phyloP scores from a whole-genome alignment of 768 basidiomycete species.

The Phylloporus arenicola region DNA sequence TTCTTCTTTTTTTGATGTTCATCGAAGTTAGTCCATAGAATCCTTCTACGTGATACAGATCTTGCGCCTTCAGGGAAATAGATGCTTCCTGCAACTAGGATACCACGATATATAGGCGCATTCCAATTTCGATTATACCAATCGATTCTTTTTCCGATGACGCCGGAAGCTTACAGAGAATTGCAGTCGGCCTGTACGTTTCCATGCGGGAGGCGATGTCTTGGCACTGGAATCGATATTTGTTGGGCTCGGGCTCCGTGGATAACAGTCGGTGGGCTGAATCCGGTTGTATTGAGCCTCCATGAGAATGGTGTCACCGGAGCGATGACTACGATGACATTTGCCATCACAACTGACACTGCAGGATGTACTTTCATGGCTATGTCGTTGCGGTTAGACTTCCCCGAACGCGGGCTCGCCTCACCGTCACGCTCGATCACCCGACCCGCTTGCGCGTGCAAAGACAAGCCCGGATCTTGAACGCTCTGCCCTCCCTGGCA shows the following conservation, averaged over 20 bases:
- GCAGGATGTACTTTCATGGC: not conserved
- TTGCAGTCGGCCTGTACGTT: not conserved
- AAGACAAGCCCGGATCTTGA: not conserved
- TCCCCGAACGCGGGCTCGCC: not conserved
- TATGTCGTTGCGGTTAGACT: not conserved
- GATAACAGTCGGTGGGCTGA: not conserved
- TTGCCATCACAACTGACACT: not conserved
- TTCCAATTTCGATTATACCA: not conserved
- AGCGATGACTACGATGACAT: not conserved
- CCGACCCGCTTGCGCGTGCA: not conserved
- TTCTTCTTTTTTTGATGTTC: not conserved
- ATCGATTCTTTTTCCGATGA: not conserved
- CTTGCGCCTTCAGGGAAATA: not conserved
- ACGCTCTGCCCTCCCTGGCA: not conserved
- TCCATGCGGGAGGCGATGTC: not conserved
- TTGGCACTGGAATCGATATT: not conserved
- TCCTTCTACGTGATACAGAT: not conserved
- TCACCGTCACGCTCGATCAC: slow-evolving; percentile 3
- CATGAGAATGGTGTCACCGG: not conserved
- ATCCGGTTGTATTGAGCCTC: too few relatives aligned
- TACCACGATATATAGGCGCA: not conserved
- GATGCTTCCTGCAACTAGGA: not conserved
- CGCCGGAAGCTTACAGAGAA: not conserved
- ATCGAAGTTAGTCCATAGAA: not conserved
- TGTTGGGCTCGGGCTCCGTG: too few relatives aligned